Evolutionary conservation across 2,329 filamentous ascomycete species (phyloP).

Genomic region (Ceratocystis ficicola): DNA sequence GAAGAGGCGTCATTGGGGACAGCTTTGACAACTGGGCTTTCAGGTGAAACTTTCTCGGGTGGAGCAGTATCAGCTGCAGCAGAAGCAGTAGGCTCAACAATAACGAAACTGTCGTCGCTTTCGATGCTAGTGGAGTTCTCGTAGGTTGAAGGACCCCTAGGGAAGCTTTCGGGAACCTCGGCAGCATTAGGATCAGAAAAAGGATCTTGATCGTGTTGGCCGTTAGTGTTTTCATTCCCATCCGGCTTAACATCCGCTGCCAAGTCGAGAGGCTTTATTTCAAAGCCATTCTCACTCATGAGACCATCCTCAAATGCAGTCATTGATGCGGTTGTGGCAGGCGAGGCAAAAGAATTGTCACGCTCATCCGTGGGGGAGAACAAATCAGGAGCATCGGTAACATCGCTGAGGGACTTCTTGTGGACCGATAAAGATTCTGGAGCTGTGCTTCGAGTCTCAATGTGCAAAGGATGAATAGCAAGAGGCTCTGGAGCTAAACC

Average conservation of each 20-base stretch:
- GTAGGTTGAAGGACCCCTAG: not conserved
- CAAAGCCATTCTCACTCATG: not conserved
- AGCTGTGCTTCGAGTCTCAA: slow-evolving; percentile 8
- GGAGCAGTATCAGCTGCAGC: not conserved
- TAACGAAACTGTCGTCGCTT: slow-evolving; percentile 13
- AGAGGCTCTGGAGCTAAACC: slow-evolving; percentile 9
- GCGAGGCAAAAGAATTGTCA: slow-evolving; percentile 21
- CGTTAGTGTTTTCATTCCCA: not conserved
- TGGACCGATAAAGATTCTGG: slow-evolving; percentile 14
- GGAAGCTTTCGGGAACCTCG: not conserved
- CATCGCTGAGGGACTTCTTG: slow-evolving; percentile 19
- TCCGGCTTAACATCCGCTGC: slow-evolving; percentile 7
- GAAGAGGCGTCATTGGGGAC: not conserved
- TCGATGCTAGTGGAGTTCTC: not conserved
- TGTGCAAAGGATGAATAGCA: slow-evolving; percentile 2
- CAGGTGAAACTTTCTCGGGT: not conserved
- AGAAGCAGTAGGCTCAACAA: not conserved
- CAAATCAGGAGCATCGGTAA: slow-evolving; percentile 13
- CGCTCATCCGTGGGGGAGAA: slow-evolving; percentile 19
- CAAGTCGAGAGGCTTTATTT: slow-evolving; percentile 18
- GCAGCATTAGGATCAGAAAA: not conserved
- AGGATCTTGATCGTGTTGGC: not conserved
- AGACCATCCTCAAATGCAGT: not conserved
- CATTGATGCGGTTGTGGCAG: slow-evolving; percentile 20
- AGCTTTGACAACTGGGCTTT: not conserved